phyloP scores from a whole-genome alignment of 2,329 filamentous ascomycete species.

The Daldinia sp. region DNA sequence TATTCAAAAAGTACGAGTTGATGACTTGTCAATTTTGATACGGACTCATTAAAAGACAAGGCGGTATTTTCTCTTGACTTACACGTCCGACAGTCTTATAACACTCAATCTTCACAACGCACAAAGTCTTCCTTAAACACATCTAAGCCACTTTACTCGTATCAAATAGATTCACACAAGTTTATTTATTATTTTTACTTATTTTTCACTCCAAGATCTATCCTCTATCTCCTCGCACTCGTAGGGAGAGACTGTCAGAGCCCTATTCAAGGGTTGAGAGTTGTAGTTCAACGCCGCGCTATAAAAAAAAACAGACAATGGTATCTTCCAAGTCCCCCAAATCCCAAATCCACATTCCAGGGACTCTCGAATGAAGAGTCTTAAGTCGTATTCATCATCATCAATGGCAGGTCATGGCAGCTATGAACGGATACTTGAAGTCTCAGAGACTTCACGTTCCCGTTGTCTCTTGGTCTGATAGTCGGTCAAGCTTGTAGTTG shows the following conservation, averaged over 20 bases:
- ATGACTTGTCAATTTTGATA: too few species aligned
- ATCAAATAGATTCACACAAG: background rate
- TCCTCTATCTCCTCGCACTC: constrained; percentile 16
- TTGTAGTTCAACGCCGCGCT: constrained; percentile 43
- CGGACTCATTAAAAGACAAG: too few species aligned
- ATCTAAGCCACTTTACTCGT: background rate
- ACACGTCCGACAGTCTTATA: too few species aligned
- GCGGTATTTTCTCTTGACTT: too few species aligned
- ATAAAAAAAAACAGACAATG: constrained; percentile 35
- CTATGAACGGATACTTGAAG: constrained; percentile 12
- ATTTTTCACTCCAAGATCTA: constrained; percentile 25
- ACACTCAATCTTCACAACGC: background rate
- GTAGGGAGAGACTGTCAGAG: constrained; percentile 20
- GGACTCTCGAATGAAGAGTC: constrained; percentile 14
- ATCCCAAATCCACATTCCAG: constrained; percentile 17
- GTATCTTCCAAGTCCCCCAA: constrained; percentile 40
- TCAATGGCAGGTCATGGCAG: constrained; percentile 28
- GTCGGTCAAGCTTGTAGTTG: constrained; percentile 57
- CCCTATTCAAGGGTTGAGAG: constrained; percentile 16
- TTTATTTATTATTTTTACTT: constrained; percentile 17
- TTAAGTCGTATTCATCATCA: constrained; percentile 32
- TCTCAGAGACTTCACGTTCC: constrained; percentile 29
- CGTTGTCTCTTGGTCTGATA: constrained; percentile 53
- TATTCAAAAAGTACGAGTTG: too few species aligned
- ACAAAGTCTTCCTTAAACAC: background rate